These are phyloP conservation scores for Moesziomyces globuligerus DNA, from an alignment of 1,284 basidiomycete species.

Conservation along the genomic window DNA sequence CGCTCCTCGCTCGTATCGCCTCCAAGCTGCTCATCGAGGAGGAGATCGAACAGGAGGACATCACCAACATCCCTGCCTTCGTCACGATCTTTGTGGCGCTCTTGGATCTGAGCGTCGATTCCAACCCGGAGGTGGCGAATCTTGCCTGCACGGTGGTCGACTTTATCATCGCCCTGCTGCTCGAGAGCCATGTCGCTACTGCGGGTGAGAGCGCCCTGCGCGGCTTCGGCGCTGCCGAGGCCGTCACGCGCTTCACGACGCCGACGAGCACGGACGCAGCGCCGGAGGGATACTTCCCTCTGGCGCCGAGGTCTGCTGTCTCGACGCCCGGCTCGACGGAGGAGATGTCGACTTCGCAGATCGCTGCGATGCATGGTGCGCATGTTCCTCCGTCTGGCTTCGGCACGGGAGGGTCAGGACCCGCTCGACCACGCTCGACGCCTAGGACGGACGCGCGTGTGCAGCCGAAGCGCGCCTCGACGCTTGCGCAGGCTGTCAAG, in stretches of 20 bases:
- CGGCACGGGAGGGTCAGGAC: constrained; percentile 41
- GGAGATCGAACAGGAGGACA: constrained; percentile 80
- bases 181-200: constrained; percentile 83
- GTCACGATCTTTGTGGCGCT: constrained; percentile 91
- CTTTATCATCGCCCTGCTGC: constrained; percentile 86
- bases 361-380: constrained; percentile 36
- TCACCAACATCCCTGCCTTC: constrained; percentile 81
- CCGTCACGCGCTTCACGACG: constrained; percentile 55
- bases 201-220: constrained; percentile 39
- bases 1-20: constrained; percentile 78
- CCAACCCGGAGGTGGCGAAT: constrained; percentile 89
- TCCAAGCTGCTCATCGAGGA: constrained; percentile 74
- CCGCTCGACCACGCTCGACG: constrained; percentile 27
- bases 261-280: constrained; percentile 52
- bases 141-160: constrained; percentile 91
- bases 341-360: constrained; percentile 41
- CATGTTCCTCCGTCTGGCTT: constrained; percentile 39
- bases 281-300: constrained; percentile 69
- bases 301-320: constrained; percentile 62
- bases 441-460: constrained; percentile 67
- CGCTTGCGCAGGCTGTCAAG: constrained; percentile 59
- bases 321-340: constrained; percentile 67
- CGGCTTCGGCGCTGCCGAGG: constrained; percentile 41
- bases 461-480: constrained; percentile 65
- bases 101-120: constrained; percentile 90